Base-by-base conservation (phyloP, 2,329 filamentous ascomycete species). In the Aspergillus pseudonomiae region DNA sequence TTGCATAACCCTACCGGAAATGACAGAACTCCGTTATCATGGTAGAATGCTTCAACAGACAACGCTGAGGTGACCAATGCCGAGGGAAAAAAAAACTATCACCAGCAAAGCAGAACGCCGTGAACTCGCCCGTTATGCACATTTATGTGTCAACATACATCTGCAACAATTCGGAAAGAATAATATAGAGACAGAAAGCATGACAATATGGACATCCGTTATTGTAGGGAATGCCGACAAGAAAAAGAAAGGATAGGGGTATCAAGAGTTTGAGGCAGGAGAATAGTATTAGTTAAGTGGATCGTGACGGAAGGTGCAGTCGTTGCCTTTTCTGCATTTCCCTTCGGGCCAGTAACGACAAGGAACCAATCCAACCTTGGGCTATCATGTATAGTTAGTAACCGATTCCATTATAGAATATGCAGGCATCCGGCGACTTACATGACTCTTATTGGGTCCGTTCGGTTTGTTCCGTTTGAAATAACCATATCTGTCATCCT, bases 291-390 rank as follows among this genome's bases (percentile, higher is more conserved):
- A 70, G 41, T 62, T 59, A 34, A 70, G 56, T 36, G 70, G 66
- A 66, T 83, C 81, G 62, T 84, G 82, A 61, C 80, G 75, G 70
- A 79, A 84, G n/a, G 82, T 84, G 73, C 83, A 85, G 46, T 81
- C 76, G 26, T 82, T 79, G 21, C 83, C 83, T 68, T 86, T 86
- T 62, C 80, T 76, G 70, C 85, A 86, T 68, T 81, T 82, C 14
- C 84, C 84, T 63, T 84, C 80, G 41, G 81, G 76, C 80, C 81
- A 87, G 72, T 83, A 87, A 63, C 80, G 80, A 73, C 85, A 87
- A 11, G 80, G 73, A 41, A 82, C 77, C 24, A 79, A 73, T 57
- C 80, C 80, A 63, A 77, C 78, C 65, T 81, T 81, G 58, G 78
- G 78, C 71, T 81, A 65, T 66, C 16, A 12, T 61, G 14, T 4